phyloP scores from a whole-genome alignment of 2,329 filamentous ascomycete genomes.

The Neocucurbitaria cava region DNA sequence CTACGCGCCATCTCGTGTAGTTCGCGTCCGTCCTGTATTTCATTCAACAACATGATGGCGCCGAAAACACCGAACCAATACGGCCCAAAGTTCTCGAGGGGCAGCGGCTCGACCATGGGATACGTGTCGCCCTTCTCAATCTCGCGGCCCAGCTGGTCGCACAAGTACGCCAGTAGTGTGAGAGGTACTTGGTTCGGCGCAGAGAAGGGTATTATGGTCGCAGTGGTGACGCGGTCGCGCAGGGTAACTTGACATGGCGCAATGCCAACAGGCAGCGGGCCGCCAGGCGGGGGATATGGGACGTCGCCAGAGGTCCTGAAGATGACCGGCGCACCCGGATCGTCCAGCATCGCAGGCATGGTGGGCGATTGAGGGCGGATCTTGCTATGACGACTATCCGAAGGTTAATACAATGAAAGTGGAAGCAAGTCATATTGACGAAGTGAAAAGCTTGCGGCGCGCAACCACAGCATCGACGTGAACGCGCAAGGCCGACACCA shows the following conservation, averaged over 20 bases:
- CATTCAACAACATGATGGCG: conserved; percentile 84
- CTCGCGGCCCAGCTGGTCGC: conserved; percentile 84
- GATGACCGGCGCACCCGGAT: conserved; percentile 73
- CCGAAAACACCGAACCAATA: conserved; percentile 95
- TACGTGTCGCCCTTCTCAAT: conserved; percentile 93
- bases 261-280: conserved; percentile 72
- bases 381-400: conserved; percentile 5
- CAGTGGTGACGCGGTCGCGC: conserved; percentile 81
- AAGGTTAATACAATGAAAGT: conserved; percentile 9
- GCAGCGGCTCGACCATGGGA: conserved; percentile 80
- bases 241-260: conserved; percentile 79
- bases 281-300: conserved; percentile 69
- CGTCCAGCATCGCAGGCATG: conserved; percentile 82
- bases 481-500: neutral
- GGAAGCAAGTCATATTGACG: conserved; percentile 6
- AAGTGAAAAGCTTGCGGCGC: conserved; percentile 1
- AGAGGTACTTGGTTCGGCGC: conserved; percentile 78
- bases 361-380: conserved; percentile 28
- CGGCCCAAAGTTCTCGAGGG: conserved; percentile 74
- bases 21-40: conserved; percentile 64
- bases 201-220: conserved; percentile 82
- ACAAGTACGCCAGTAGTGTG: conserved; percentile 77
- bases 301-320: conserved; percentile 71
- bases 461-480: neutral
- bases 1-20: conserved; percentile 54